Conservation (phyloP, 2,329 filamentous ascomycete genomes). For the Eutypella sp. region DNA sequence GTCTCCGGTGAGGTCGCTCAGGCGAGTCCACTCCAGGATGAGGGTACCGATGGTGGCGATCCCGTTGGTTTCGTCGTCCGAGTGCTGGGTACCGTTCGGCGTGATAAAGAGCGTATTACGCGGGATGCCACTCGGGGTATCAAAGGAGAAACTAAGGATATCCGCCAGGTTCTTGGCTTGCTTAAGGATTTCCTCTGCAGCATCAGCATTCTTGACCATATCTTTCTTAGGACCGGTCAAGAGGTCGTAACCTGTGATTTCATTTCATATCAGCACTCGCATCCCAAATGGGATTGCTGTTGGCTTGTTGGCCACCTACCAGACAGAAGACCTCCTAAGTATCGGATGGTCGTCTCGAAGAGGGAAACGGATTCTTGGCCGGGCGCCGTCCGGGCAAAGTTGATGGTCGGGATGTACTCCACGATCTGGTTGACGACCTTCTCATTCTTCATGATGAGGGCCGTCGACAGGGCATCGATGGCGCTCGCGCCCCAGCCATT, state of each 20-base stretch:
- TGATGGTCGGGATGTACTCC: slow-evolving; percentile 62
- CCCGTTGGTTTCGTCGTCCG: slow-evolving; percentile 56
- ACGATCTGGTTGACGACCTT: slow-evolving; percentile 67
- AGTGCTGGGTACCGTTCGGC: slow-evolving; percentile 39
- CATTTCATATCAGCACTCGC: no score
- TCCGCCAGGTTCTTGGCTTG: slow-evolving; percentile 69
- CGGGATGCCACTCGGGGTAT: slow-evolving; percentile 71
- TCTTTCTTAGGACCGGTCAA: slow-evolving; percentile 60
- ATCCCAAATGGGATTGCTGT: no score
- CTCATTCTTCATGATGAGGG: slow-evolving; percentile 67
- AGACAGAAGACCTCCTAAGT: slow-evolving; percentile 74
- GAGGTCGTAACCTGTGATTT: slow-evolving; percentile 67
- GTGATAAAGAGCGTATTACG: slow-evolving; percentile 62
- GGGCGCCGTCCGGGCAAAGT: slow-evolving; percentile 59
- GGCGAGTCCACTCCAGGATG: slow-evolving; percentile 77
- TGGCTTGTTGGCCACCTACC: slow-evolving; percentile 38
- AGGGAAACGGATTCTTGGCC: slow-evolving; percentile 54
- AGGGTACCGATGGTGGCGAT: slow-evolving; percentile 74
- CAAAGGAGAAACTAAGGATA: slow-evolving; percentile 70
- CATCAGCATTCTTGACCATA: slow-evolving; percentile 37
- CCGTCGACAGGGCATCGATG: slow-evolving; percentile 75
- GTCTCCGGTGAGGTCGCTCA: slow-evolving; percentile 71
- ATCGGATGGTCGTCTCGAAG: slow-evolving; percentile 89
- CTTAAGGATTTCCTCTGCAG: slow-evolving; percentile 55
- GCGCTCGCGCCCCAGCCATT: slow-evolving; percentile 84